Percentiles rank a stretch among this genome's conserved stretches.
These are phyloP conservation scores for Histomonas meleagridis DNA, from an alignment of 208 protist genomes.

Conservation along the genomic window DNA sequence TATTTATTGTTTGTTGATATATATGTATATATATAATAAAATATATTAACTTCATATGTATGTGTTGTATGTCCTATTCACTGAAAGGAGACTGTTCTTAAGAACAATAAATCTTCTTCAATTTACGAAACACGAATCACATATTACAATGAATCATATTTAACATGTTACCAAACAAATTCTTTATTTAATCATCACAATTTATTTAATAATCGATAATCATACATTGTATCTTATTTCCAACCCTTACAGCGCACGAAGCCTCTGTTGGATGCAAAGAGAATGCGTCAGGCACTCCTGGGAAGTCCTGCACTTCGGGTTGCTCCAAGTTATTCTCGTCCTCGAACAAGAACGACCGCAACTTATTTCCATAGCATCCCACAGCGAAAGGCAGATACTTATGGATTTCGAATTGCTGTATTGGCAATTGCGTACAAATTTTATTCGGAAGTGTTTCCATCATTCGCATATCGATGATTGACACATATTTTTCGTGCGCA, in stretches of 20 bases:
- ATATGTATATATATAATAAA: too few relatives aligned
- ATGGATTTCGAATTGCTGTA: neutral
- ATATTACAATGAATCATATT: too few relatives aligned
- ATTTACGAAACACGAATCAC: too few relatives aligned
- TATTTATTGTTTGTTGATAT: too few relatives aligned
- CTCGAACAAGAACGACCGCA: neutral
- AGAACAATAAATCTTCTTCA: too few relatives aligned
- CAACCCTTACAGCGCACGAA: neutral
- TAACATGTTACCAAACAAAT: too few relatives aligned
- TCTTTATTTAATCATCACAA: too few relatives aligned
- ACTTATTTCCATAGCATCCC: neutral
- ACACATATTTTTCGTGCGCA: neutral
- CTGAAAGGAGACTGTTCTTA: too few relatives aligned
- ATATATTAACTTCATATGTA: too few relatives aligned
- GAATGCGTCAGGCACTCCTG: neutral
- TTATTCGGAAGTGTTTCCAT: neutral
- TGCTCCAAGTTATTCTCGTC: neutral
- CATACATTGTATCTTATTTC: neutral
- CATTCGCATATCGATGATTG: neutral
- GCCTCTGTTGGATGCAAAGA: neutral
- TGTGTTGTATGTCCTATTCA: too few relatives aligned
- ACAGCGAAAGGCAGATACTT: neutral
- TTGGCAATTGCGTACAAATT: too few relatives aligned
- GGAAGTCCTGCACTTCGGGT: neutral
- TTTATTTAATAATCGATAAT: slow-evolving; percentile 13